Percentiles rank a stretch among this genome's conserved stretches.
These are phyloP conservation scores for Aspergillus leporis DNA, from an alignment of 495 filamentous ascomycete species.

Conservation along the genomic window DNA sequence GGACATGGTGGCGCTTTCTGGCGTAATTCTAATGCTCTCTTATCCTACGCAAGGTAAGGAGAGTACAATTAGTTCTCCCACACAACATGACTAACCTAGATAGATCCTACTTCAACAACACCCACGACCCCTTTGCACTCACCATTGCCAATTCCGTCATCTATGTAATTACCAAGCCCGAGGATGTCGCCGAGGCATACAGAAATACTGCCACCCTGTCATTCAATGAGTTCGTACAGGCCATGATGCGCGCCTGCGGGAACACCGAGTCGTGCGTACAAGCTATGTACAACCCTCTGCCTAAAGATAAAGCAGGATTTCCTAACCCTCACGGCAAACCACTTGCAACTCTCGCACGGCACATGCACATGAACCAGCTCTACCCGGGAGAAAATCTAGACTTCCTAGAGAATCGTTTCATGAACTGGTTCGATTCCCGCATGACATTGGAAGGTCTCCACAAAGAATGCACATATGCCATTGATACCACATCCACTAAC, in stretches of 20 bases:
- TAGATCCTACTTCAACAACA: not conserved
- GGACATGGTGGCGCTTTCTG: not conserved
- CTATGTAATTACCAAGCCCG: not conserved
- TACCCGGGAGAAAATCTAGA: not conserved
- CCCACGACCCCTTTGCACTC: not conserved
- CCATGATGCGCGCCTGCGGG: not conserved
- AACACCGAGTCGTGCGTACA: not conserved
- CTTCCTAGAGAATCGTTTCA: not conserved
- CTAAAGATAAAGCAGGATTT: not conserved
- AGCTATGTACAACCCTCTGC: not conserved
- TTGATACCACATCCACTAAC: not conserved
- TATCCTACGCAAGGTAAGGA: not conserved
- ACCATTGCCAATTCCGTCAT: not conserved
- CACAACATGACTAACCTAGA: not conserved
- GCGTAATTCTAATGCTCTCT: not conserved
- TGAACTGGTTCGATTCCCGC: not conserved
- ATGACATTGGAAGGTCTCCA: not conserved
- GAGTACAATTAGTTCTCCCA: not conserved
- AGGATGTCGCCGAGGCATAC: not conserved
- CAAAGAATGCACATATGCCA: not conserved
- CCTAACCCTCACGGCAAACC: not conserved
- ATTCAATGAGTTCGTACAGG: not conserved
- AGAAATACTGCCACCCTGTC: not conserved
- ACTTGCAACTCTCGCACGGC: not conserved
- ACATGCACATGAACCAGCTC: conserved; percentile 2